Evolutionary conservation across 306 rosid genomes (phyloP).

Genomic region (Arachis stenosperma): DNA sequence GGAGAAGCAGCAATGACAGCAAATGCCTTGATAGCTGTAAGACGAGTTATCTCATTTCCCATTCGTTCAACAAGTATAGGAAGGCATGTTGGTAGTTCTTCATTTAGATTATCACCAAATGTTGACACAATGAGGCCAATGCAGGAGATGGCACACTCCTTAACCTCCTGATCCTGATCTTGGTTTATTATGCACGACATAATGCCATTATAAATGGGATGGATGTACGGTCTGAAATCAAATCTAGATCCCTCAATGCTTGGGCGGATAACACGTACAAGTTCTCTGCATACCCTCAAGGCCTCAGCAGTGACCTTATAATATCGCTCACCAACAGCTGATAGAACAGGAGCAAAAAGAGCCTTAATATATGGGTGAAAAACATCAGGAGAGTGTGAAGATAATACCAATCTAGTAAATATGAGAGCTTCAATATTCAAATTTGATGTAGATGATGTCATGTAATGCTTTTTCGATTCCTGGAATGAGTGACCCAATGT

Average conservation of each 20-base stretch:
- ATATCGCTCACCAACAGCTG: conserved; percentile 98
- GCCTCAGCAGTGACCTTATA: conserved; percentile 99
- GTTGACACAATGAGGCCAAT: conserved; percentile 75
- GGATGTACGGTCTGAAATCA: conserved; percentile 88
- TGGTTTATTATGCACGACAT: conserved; percentile 26
- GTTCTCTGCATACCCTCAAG: conserved; percentile 42
- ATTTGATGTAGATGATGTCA: conserved; percentile 98
- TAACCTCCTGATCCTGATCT: too few species aligned
- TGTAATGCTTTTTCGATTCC: conserved; percentile 26
- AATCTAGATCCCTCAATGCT: conserved; percentile 72
- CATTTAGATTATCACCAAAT: conserved; percentile 85
- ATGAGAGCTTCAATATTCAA: conserved; percentile 96
- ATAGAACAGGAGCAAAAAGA: conserved; percentile 87
- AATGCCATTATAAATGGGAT: conserved; percentile 84
- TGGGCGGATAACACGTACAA: conserved; percentile 83
- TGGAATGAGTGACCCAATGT: too few species aligned
- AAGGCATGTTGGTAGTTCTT: conserved; percentile 84
- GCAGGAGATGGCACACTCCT: too few species aligned
- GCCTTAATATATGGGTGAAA: conserved; percentile 49
- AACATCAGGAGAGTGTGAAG: conserved; percentile 92
- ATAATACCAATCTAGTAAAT: conserved; percentile 86
- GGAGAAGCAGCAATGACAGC: conserved; percentile 79
- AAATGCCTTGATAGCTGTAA: conserved; percentile 98
- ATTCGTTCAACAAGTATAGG: conserved; percentile 98
- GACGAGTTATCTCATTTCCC: conserved; percentile 99